Conservation (phyloP, 2,329 filamentous ascomycete genomes). For the Colletotrichum abscissum region DNA sequence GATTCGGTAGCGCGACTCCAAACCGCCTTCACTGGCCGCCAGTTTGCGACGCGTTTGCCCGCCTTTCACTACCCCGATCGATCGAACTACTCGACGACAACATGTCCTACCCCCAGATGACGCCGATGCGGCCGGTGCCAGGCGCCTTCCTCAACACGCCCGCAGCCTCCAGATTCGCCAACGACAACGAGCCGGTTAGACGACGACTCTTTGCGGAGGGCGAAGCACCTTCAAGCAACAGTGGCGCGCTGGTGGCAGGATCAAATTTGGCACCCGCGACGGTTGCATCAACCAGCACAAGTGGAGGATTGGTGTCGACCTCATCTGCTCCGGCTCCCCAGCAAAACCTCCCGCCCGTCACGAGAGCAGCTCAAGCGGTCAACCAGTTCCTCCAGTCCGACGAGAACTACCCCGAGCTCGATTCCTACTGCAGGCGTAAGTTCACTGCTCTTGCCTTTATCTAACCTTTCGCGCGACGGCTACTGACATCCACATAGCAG, state of each 20-base stretch:
- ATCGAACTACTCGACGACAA: constrained; percentile 34
- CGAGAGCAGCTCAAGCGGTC: constrained; percentile 85
- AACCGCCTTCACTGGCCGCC: constrained; percentile 36
- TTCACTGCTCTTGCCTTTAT: constrained; percentile 36
- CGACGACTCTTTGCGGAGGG: constrained; percentile 61
- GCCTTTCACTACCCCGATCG: constrained; percentile 10
- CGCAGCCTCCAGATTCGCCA: constrained; percentile 57
- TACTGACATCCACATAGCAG: constrained; percentile 68
- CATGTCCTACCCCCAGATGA: constrained; percentile 69
- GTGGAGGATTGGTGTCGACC: constrained; percentile 45
- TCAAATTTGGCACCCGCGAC: constrained; percentile 37
- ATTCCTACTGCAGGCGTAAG: constrained; percentile 89
- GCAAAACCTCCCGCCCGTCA: constrained; percentile 71
- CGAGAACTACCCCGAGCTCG: constrained; percentile 86
- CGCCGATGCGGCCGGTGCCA: constrained; percentile 78
- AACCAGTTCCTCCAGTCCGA: constrained; percentile 83
- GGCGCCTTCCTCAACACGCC: constrained; percentile 83
- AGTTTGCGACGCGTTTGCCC: constrained; percentile 35
- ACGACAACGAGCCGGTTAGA: constrained; percentile 56
- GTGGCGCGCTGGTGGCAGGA: constrained; percentile 18
- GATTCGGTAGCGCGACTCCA: constrained; percentile 40
- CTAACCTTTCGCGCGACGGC: neutral
- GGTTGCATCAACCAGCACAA: constrained; percentile 41
- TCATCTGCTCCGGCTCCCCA: constrained; percentile 57
- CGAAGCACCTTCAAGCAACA: constrained; percentile 27